Evolutionary conservation across 1,284 basidiomycete genomes (phyloP), one percentile per base, ranked within the genome.

Genomic region (Volvariella volvacea): DNA sequence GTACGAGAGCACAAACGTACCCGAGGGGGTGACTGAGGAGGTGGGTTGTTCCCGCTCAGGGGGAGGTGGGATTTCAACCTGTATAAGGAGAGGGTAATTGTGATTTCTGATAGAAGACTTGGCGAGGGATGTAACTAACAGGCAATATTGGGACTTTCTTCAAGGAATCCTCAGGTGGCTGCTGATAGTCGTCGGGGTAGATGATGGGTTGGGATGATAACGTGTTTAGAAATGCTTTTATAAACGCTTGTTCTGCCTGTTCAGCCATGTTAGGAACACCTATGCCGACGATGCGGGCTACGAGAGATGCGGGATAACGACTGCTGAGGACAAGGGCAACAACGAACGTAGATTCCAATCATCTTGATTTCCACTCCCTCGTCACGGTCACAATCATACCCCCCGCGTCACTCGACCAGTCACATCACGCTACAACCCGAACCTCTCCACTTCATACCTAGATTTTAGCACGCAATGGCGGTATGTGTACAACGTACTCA

Each of bases 181-280:
- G 83, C 56, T 85, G 80, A 64, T 85, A 92, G 59, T 88, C 82
- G 60, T 88, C 78, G 19, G 69, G 61, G 59, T 84, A 91, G 7
- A 73, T 74, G 43, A 92, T 72, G 21, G 83, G 80, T 56, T 88
- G 83, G 1, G 73, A 64, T 0, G 78, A 72, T 50, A 95, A 61
- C 9, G 78, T 80, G 51, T 81, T 84, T 40, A 83, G 64, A 53
- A 87, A 85, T 4, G 77, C 76, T 58, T 80, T 85, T 43, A 86
- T 76, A 59, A 92, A 92, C 1, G 81, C 79, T 52, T 75, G 71
- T 56, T 90, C 86, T 43, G 83, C 72, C 49, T 70, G 67, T 52
- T 70, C 66, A 43, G 61, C 59, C 62, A 68, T 65, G 43, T 44
- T 39, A 39, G 30, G 39, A 16, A 40, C 14, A 21, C 25, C 15